phyloP scores from a whole-genome alignment of 1,284 basidiomycete species.

The Cutaneotrichosporon cutaneum region DNA sequence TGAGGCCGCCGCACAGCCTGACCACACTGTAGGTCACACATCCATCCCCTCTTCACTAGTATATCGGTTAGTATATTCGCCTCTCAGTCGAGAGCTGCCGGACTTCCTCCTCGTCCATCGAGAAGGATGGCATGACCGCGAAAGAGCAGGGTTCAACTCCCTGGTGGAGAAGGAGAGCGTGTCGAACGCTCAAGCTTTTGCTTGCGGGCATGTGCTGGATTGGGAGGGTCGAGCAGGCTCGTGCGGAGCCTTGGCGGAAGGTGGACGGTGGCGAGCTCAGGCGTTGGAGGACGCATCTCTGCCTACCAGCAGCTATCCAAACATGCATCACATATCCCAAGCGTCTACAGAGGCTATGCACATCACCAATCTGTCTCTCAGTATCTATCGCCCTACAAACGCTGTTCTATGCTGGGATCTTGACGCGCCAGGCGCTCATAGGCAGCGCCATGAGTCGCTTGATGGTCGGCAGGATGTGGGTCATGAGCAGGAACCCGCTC shows the following conservation, averaged over 20 bases:
- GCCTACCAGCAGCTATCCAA: not conserved
- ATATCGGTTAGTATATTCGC: constrained; percentile 2
- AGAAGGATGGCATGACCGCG: not conserved
- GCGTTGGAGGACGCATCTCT: too few species aligned
- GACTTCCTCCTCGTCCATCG: not conserved
- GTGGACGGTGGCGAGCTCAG: too few species aligned
- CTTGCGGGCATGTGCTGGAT: too few species aligned
- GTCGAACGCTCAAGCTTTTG: too few species aligned
- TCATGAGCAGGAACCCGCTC: constrained; percentile 69
- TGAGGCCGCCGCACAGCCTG: too few species aligned
- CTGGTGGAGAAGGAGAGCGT: not conserved
- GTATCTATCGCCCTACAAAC: not conserved
- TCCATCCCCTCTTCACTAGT: not conserved
- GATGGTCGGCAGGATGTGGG: constrained; percentile 80
- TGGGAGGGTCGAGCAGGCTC: too few species aligned
- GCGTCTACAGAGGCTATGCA: not conserved
- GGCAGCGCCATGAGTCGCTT: constrained; percentile 60
- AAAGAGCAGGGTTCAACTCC: not conserved
- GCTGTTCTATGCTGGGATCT: constrained; percentile 39
- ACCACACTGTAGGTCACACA: not conserved
- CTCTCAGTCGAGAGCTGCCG: not conserved
- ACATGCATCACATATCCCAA: not conserved
- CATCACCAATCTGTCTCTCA: too few species aligned
- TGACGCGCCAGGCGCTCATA: constrained; percentile 51
- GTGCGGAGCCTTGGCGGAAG: too few species aligned